Percentiles rank a stretch among this genome's conserved stretches.
Conservation (phyloP, 2,329 filamentous ascomycete genomes). For the Bertia moriformis region DNA sequence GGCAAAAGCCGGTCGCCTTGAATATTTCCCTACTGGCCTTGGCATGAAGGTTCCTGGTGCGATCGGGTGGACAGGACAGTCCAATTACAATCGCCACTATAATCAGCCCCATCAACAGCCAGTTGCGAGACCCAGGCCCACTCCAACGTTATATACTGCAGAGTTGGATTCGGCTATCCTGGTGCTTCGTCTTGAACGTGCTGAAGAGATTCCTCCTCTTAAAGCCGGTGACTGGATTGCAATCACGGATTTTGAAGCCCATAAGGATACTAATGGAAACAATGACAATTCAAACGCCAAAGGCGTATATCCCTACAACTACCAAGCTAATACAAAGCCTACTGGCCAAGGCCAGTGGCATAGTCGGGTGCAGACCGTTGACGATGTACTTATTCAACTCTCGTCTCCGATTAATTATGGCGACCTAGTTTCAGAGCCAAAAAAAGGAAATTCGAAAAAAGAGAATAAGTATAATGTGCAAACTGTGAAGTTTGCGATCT, state of each 20-base stretch:
- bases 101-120: too few species aligned
- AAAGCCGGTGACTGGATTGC: neutral
- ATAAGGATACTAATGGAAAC: too few species aligned
- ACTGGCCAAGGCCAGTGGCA: neutral
- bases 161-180: too few species aligned
- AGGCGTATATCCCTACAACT: too few species aligned
- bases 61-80: neutral
- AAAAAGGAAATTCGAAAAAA: slow-evolving; percentile 5
- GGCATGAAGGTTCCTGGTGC: neutral
- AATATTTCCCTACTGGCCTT: slow-evolving; percentile 2
- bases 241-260: neutral
- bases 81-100: neutral
- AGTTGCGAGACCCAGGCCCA: too few species aligned
- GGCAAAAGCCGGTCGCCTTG: slow-evolving; percentile 13
- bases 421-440: neutral
- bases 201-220: neutral
- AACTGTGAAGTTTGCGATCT: slow-evolving; percentile 19
- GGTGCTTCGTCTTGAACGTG: too few species aligned
- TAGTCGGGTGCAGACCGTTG: neutral
- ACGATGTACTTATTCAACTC: neutral
- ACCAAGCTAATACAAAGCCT: too few species aligned
- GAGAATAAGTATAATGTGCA: too few species aligned
- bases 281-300: too few species aligned
- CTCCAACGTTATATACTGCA: too few species aligned
- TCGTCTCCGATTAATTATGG: slow-evolving; percentile 8